Conservation (phyloP, 2,329 filamentous ascomycete genomes). For the Aspergillus cejpii region DNA sequence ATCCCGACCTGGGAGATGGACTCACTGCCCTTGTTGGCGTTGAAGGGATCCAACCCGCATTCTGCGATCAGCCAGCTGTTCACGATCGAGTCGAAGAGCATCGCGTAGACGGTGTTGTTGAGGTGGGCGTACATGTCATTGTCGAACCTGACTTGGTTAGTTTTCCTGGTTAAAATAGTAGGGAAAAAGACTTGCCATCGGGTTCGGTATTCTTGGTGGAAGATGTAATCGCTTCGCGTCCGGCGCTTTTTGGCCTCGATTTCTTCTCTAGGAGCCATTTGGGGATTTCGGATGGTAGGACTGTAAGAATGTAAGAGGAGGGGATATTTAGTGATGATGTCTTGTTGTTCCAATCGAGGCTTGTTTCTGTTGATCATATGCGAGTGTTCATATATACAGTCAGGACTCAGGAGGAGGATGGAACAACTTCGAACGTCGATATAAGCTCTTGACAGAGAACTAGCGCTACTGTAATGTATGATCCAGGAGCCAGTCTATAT, state of each 20-base stretch:
- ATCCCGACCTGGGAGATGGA: slow-evolving; percentile 60
- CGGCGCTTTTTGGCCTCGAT: slow-evolving; percentile 53
- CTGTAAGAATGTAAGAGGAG: too few species aligned
- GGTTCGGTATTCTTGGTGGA: slow-evolving; percentile 73
- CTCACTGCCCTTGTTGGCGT: slow-evolving; percentile 38
- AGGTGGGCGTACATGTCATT: slow-evolving; percentile 94
- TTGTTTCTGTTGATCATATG: too few species aligned
- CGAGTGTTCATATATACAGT: too few species aligned
- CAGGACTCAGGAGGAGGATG: too few species aligned
- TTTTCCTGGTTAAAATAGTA: not conserved
- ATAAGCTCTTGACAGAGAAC: too few species aligned
- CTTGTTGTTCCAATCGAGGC: too few species aligned
- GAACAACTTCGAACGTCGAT: too few species aligned
- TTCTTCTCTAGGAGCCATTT: slow-evolving; percentile 24
- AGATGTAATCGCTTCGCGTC: slow-evolving; percentile 65
- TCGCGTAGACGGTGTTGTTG: slow-evolving; percentile 84
- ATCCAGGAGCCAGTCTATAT: too few species aligned
- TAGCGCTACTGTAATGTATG: too few species aligned
- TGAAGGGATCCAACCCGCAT: slow-evolving; percentile 65
- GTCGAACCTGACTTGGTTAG: slow-evolving; percentile 58
- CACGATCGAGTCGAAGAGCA: slow-evolving; percentile 81
- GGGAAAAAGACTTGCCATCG: slow-evolving; percentile 58
- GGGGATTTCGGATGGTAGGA: too few species aligned
- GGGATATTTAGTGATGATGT: not conserved
- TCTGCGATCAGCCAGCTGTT: slow-evolving; percentile 80